Evolutionary conservation across 768 basidiomycete genomes (phyloP).

Genomic region (Myochromella boudieri): DNA sequence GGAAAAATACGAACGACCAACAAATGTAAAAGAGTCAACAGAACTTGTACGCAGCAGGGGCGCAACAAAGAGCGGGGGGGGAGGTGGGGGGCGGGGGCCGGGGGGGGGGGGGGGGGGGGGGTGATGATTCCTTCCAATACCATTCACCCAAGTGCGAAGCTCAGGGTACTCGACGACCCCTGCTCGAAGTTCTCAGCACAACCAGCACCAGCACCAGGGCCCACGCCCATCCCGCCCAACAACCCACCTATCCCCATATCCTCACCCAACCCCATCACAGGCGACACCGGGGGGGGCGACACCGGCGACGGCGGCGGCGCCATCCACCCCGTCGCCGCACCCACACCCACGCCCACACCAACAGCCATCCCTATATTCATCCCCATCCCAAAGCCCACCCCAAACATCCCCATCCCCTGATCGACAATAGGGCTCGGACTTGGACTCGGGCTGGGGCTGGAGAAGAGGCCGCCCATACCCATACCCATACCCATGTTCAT

Average conservation of each 20-base stretch:
- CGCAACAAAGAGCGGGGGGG: no score
- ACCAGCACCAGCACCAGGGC: not conserved
- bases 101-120: no score
- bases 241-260: not conserved
- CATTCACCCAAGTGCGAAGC: conserved; percentile 27
- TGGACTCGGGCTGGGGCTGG: no score
- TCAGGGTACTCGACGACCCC: conserved; percentile 22
- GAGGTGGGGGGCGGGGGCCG: no score
- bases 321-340: not conserved
- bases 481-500: conserved; percentile 5
- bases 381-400: conserved; percentile 23
- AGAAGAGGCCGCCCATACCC: no score
- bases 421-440: no score
- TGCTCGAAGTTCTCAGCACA: conserved; percentile 6
- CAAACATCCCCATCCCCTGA: conserved; percentile 21
- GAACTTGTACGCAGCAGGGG: no score
- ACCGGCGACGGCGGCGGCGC: conserved; percentile 4
- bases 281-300: conserved; percentile 5
- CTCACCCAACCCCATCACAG: conserved; percentile 1
- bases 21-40: no score
- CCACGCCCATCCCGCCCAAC: not conserved
- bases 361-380: conserved; percentile 7
- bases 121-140: no score
- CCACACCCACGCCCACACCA: conserved; percentile 3
- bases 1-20: no score